These are phyloP conservation scores for Thinopyrum elongatum DNA, from an alignment of 176 grass and related monocot species.

Conservation along the genomic window DNA sequence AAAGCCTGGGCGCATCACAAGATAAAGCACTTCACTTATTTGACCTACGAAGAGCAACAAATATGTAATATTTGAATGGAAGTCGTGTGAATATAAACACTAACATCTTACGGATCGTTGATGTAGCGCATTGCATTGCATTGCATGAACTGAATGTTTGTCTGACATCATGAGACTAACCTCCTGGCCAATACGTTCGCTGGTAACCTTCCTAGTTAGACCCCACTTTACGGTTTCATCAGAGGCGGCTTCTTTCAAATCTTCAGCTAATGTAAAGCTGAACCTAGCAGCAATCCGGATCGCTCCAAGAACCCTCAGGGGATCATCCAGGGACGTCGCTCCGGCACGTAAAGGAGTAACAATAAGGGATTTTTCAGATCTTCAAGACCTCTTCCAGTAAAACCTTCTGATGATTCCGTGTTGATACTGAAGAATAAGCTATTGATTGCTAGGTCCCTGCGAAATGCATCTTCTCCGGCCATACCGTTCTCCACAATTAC, in stretches of 20 bases:
- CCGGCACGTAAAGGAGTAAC: constrained; percentile 70
- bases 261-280: constrained; percentile 69
- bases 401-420: constrained; percentile 71
- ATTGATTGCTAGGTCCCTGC: constrained; percentile 91
- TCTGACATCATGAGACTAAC: constrained; percentile 90
- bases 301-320: constrained; percentile 91
- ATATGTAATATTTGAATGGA: too few species aligned
- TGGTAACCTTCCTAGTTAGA: constrained; percentile 81
- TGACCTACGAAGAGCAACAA: too few species aligned
- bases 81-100: too few species aligned
- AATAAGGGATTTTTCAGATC: constrained; percentile 57
- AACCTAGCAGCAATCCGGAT: constrained; percentile 94
- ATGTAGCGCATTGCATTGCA: constrained; percentile 35
- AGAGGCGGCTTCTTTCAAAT: constrained; percentile 76
- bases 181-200: constrained; percentile 83
- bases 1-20: too few species aligned
- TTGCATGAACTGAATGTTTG: constrained; percentile 64
- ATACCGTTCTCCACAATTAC: constrained; percentile 65
- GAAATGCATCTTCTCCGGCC: constrained; percentile 79
- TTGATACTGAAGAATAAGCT: constrained; percentile 92
- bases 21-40: too few species aligned
- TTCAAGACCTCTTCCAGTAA: constrained; percentile 69
- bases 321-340: constrained; percentile 84
- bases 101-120: too few species aligned
- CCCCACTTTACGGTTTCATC: constrained; percentile 64